Evolutionary conservation across 2,329 filamentous ascomycete species (phyloP), one percentile per base, ranked within the genome.

Genomic region (Alternaria atra): DNA sequence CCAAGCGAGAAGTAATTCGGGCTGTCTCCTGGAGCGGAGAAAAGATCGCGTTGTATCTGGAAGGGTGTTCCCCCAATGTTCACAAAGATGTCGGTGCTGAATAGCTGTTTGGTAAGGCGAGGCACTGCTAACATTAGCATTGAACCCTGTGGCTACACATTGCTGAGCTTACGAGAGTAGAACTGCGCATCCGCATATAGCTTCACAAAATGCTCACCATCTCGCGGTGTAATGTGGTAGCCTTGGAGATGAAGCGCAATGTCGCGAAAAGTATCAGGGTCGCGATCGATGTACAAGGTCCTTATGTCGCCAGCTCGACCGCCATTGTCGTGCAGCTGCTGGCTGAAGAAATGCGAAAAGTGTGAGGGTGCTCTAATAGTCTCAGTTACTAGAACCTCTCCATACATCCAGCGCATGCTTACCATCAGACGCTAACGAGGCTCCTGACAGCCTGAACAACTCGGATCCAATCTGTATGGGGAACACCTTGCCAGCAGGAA

Each of bases 1-100:
- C 94, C 94, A 4, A 97, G 86, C 0, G 93, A 91, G 83, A 98
- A 98, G 84, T 93, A 98, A 78, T 98, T 98, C 12, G 94, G 94
- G n/a, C 89, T 90, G 80, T 98, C 94, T 27, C 94, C 94, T 1
- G 93, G 92, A 35, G 87, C 86, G 30, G 87, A 90, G 79, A 98
- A 97, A 63, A 97, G 84, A 70, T 97, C 92, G 64, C 93, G 91
- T 2, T 94, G 91, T 66, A 98, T 94, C 75, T 93, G 91, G 79
- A 98, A 98, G 71, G 95, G 89, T 59, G 87, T 88, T 68, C 92
- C 88, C 61, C 94, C 94, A 71, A 98, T 94, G 63, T 91, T 90
- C 72, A 97, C 93, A 82, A 94, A 97, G 74, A 97, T 96, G 71
- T 91, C 91, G 64, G 93, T 92, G 69, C 94, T 92, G 79, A 94